Evolutionary conservation across 2,329 filamentous ascomycete species (phyloP), one percentile per base, ranked within the genome.

Genomic region (Volutella citrinella): DNA sequence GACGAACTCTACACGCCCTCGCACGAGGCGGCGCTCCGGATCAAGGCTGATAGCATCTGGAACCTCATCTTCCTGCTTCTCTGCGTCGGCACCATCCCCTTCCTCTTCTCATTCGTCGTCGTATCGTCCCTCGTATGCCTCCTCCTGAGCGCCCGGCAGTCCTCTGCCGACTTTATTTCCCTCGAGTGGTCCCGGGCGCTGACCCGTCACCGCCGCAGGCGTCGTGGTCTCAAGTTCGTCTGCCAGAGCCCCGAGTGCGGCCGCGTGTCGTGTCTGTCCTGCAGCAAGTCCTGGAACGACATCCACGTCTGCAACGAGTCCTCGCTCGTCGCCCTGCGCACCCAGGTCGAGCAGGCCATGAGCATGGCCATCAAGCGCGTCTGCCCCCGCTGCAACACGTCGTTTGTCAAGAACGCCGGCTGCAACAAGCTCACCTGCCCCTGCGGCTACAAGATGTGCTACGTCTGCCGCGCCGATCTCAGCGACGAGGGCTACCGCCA

Each of bases 401-500:
- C 83, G 12, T 97, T 97, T 59, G 87, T 98, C 64, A 97, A 97
- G 61, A 84, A 81, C 7, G 82, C 83, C 17, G 93, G 93, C 52
- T 98, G 93, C 74, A 98, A 98, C 70, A 97, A 97, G 66, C 74
- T 98, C 24, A 91, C 88, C 6, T 97, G 93, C 57, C 82, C 89
- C 12, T 98, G 93, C 63, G 93, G 93, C 8, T 97, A 97, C 65
- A 84, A 86, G 50, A 97, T 97, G 91, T 98, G 93, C 61, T 98
- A 98, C 56, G 80, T 97, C 28, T 98, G 93, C 61, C 86, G 93
- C 24, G 83, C 83, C 48, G 82, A 87, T 52, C 78, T 84, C 28
- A 68, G 71, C 36, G 68, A 76, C 30, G 83, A 90, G 57, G 90
- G 91, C 1, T 97, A 98, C 61, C 74, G 80, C 23, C 93, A 98